Evolutionary conservation across 2,329 filamentous ascomycete genomes (phyloP).

Genomic region (Chrysoporthe puriensis): DNA sequence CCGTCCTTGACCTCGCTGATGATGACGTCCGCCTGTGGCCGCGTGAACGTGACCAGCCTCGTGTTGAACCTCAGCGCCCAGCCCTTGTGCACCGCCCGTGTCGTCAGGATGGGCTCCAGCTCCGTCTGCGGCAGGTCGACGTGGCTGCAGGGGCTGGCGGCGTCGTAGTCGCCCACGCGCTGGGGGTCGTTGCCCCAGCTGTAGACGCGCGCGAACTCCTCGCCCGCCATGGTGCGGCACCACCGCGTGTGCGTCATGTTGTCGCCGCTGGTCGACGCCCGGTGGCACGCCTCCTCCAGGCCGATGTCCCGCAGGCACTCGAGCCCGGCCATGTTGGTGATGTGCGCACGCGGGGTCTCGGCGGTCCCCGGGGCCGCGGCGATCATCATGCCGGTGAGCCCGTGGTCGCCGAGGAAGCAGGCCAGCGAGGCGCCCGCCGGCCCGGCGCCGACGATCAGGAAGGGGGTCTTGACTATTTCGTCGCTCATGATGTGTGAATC

Average conservation of each 20-base stretch:
- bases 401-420: slow-evolving; percentile 51
- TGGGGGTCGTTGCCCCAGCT: slow-evolving; percentile 55
- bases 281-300: slow-evolving; percentile 46
- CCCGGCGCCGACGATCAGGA: slow-evolving; percentile 40
- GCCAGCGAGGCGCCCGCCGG: slow-evolving; percentile 59
- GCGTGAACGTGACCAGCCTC: slow-evolving; percentile 39
- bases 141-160: slow-evolving; percentile 47
- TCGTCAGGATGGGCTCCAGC: slow-evolving; percentile 51
- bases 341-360: slow-evolving; percentile 62
- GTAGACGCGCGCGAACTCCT: slow-evolving; percentile 53
- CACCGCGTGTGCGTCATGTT: slow-evolving; percentile 56
- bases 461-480: slow-evolving; percentile 28
- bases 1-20: slow-evolving; percentile 25
- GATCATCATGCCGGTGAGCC: slow-evolving; percentile 57
- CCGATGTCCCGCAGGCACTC: slow-evolving; percentile 59
- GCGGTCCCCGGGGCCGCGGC: slow-evolving; percentile 53
- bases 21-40: slow-evolving; percentile 28
- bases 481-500: slow-evolving; percentile 13
- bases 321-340: slow-evolving; percentile 62
- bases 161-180: slow-evolving; percentile 50
- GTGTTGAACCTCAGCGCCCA: slow-evolving; percentile 50
- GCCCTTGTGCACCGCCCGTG: slow-evolving; percentile 43
- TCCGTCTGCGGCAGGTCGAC: slow-evolving; percentile 53
- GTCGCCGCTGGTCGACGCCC: slow-evolving; percentile 42
- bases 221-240: slow-evolving; percentile 55